Evolutionary conservation across 345 rosid species (phyloP), one percentile per base, ranked within the genome.

Genomic region (Populus davidiana): DNA sequence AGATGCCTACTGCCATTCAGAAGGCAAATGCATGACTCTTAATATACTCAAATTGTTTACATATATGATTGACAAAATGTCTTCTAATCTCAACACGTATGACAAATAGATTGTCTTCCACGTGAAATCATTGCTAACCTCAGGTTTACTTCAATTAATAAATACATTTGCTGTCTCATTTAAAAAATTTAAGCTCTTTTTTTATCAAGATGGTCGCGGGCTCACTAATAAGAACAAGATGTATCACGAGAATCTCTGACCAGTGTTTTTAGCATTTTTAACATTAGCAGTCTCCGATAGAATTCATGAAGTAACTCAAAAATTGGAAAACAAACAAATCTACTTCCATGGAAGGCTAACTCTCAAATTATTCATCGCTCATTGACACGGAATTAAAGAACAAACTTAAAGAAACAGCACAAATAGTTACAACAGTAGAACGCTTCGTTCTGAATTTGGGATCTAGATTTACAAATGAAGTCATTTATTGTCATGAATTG

Each of bases 401-500:
- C 16, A 14, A 11, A 31, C 27, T 31, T 11, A 52, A 67, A 52
- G 8, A 50, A n/a, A 36, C 21, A 50, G 47, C 14, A 36, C 18
- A 8, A 25, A 68, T 21, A 27, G 36, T 21, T 25, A 69, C 21
- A 21, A 13, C 39, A 38, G 47, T 33, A 62, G 63, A 3, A 9
- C 27, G 23, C 64, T 59, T 59, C 17, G 50, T 3, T 38, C 36
- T 33, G 39, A 65, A 74, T 66, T 65, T 31, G 50, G 44, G 68
- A 76, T 54, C 59, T 61, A 69, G 73, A 75, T 61, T 78, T 64
- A 52, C 5, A 75, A 36, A 35, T 71, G 73, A 72, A 82, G 56
- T n/a, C 64, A 71, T 9, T 21, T n/a, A 23, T 10, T 23, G 23
- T 59, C 29, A 56, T 23, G 64, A n/a, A 59, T 23, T 25, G 27